Conservation (phyloP, 208 protist genomes). For the Crithidia fasciculata region DNA sequence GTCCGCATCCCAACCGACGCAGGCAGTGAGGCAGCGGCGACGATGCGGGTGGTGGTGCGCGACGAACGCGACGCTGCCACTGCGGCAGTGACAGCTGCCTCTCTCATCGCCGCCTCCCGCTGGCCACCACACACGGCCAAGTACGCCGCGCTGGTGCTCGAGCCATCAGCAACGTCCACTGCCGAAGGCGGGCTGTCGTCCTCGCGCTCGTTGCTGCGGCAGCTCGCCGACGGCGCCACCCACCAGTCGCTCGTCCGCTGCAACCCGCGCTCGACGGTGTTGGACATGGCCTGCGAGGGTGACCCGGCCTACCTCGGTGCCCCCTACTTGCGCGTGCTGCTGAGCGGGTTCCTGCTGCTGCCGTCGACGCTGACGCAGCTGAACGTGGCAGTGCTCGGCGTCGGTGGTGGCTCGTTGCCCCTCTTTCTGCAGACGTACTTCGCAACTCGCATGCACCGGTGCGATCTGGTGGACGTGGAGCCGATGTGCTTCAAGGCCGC, state of each 20-base stretch:
- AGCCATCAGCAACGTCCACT: conserved; percentile 30
- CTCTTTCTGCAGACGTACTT: conserved; percentile 82
- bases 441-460: conserved; percentile 39
- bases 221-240: conserved; percentile 65
- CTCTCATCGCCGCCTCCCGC: conserved; percentile 24
- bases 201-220: conserved; percentile 40
- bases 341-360: conserved; percentile 71
- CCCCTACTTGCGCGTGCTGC: conserved; percentile 83
- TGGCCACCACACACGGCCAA: conserved; percentile 76
- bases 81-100: background rate
- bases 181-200: background rate
- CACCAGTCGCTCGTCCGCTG: conserved; percentile 85
- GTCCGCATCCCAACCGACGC: background rate
- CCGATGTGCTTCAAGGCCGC: conserved; percentile 73
- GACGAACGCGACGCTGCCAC: conserved; percentile 9
- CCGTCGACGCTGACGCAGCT: conserved; percentile 48
- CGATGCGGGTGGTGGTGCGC: conserved; percentile 22
- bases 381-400: conserved; percentile 76
- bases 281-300: conserved; percentile 61
- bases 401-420: conserved; percentile 79
- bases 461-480: conserved; percentile 87
- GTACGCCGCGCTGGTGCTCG: conserved; percentile 74
- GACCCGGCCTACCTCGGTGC: conserved; percentile 74
- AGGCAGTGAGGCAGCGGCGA: background rate
- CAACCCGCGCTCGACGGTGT: conserved; percentile 46